phyloP scores from a whole-genome alignment of 2,329 filamentous ascomycete genomes.

The Westerdykella sp. region DNA sequence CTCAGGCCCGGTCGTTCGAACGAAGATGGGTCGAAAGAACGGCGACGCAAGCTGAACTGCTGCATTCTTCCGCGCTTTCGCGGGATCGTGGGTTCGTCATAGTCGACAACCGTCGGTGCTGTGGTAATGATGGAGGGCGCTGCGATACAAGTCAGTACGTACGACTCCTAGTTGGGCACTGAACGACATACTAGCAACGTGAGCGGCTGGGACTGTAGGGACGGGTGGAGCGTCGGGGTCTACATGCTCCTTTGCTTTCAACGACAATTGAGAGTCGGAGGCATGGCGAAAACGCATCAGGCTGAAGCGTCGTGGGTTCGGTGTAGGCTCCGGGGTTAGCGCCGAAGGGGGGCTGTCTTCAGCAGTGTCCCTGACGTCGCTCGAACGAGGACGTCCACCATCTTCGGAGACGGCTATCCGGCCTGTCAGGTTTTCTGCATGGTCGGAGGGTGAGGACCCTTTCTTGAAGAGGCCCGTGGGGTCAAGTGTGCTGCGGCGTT shows the following conservation, averaged over 20 bases:
- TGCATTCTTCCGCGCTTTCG: constrained; percentile 31
- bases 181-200: constrained; percentile 12
- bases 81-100: constrained; percentile 11
- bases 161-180: constrained; percentile 3
- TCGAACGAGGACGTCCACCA: constrained; percentile 25
- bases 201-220: constrained; percentile 34
- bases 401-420: constrained; percentile 30
- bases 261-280: constrained; percentile 82
- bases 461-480: constrained; percentile 33
- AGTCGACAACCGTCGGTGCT: constrained; percentile 61
- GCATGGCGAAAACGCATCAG: constrained; percentile 84
- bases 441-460: constrained; percentile 18
- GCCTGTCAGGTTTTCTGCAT: constrained; percentile 15
- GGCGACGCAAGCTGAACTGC: constrained; percentile 30
- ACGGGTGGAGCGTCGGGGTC: constrained; percentile 48
- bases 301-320: constrained; percentile 51
- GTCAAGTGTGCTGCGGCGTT: constrained; percentile 42
- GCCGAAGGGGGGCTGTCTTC: constrained; percentile 25
- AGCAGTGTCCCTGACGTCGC: constrained; percentile 15
- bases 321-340: constrained; percentile 30
- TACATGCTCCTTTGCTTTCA: constrained; percentile 64
- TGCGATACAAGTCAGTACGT: constrained; percentile 22
- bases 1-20: constrained; percentile 25
- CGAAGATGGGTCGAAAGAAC: constrained; percentile 33
- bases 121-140: constrained; percentile 79